Percentiles rank a stretch among this genome's conserved stretches.
Evolutionary conservation across 306 rosid species (phyloP).

Genomic region (Erythrophleum fordii): DNA sequence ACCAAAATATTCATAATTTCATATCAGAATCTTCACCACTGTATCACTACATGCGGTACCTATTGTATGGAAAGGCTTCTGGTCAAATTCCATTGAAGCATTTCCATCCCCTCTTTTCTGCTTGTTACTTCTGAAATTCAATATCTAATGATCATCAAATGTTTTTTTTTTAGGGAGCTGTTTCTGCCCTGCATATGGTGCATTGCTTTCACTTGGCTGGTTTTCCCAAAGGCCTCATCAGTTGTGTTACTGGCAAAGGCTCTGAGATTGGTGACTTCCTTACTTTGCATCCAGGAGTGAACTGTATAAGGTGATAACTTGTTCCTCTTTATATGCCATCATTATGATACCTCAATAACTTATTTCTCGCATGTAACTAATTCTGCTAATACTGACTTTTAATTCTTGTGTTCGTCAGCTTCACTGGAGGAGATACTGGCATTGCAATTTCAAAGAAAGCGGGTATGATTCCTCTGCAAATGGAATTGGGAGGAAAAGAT

Average conservation of each 20-base stretch:
- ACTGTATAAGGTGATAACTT: constrained; percentile 61
- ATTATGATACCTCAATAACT: neutral
- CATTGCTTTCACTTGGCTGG: constrained; percentile 79
- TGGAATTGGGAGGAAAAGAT: constrained; percentile 83
- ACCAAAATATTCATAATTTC: neutral
- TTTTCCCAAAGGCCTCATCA: constrained; percentile 73
- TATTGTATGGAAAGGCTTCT: neutral
- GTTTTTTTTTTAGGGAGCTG: constrained; percentile 61
- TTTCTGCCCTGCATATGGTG: constrained; percentile 72
- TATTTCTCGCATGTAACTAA: neutral
- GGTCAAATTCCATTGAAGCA: neutral
- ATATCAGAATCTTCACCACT: neutral
- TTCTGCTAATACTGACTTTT: constrained; percentile 1
- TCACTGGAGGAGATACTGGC: constrained; percentile 75
- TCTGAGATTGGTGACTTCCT: constrained; percentile 75
- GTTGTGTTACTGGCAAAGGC: constrained; percentile 73
- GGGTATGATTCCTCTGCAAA: constrained; percentile 74
- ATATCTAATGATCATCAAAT: neutral
- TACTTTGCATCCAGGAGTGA: constrained; percentile 73
- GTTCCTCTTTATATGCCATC: neutral
- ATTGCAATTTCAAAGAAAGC: constrained; percentile 73
- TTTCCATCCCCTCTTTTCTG: neutral
- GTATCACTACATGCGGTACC: neutral
- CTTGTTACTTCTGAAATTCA: constrained; percentile 15
- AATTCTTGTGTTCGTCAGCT: constrained; percentile 43